Conservation (phyloP, 164 flowering plant species). For the Malania oleifera region DNA sequence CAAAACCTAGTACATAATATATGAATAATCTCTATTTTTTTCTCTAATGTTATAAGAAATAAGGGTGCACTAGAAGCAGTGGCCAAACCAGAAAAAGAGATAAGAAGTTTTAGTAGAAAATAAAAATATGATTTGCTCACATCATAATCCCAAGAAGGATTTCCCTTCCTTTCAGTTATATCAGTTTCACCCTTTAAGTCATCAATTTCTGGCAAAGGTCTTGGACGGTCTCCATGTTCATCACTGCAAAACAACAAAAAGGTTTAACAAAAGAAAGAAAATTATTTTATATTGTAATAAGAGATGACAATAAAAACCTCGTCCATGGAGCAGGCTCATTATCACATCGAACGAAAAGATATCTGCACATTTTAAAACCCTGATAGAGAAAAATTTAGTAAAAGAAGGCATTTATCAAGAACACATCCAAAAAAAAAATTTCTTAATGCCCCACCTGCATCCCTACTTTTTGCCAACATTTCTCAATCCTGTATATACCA, state of each 20-base stretch:
- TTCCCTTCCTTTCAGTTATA: constrained; percentile 52
- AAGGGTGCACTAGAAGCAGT: too few relatives aligned
- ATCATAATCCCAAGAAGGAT: constrained; percentile 80
- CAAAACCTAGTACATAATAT: too few relatives aligned
- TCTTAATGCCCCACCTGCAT: constrained; percentile 59
- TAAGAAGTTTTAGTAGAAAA: too few relatives aligned
- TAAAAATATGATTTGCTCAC: constrained; percentile 35
- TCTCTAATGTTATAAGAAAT: too few relatives aligned
- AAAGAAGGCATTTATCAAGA: background rate
- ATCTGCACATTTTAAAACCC: constrained; percentile 77
- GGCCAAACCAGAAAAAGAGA: too few relatives aligned
- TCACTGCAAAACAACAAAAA: constrained; percentile 65
- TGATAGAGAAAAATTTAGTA: constrained; percentile 17
- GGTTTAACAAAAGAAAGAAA: too few relatives aligned
- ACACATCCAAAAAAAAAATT: too few relatives aligned
- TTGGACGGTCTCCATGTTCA: constrained; percentile 82
- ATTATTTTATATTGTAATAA: too few relatives aligned
- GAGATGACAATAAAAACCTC: constrained; percentile 40
- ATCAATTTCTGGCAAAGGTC: constrained; percentile 54
- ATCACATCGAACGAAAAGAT: constrained; percentile 87
- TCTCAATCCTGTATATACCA: constrained; percentile 85
- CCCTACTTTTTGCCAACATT: constrained; percentile 83
- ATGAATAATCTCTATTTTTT: too few relatives aligned
- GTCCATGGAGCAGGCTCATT: constrained; percentile 98
- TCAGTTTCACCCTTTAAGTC: constrained; percentile 63